Base-by-base conservation (phyloP, 148 eudicot species). In the Suaeda aralocaspica region DNA sequence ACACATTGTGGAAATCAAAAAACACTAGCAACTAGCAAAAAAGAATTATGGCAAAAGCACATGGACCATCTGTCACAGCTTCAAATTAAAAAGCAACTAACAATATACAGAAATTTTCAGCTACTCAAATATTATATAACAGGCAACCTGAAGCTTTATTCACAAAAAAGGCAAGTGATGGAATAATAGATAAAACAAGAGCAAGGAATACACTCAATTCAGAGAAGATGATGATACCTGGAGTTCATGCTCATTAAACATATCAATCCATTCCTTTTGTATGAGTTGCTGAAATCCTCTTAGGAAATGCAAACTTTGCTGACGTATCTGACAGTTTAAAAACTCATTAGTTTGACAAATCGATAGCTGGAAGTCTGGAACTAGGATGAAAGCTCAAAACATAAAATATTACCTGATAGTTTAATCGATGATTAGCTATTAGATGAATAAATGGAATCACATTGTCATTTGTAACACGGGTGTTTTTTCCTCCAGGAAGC, bases 191-290 rank as follows among this genome's bases (percentile, higher is more conserved):
- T 24, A 55, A 22, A 22, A 39, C 24, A 36, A 2, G 42, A 22
- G 24, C 4, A 57, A 33, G 19, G 7, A 22, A 28, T 29, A 67
- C n/a, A 55, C 19, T 50, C 71, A 44, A 30, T 28, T 45, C 22
- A 56, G 1, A 55, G 50, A 45, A 65, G 64, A 67, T 52, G 14
- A 29, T 3, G 66, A 55, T 80, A 94, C 98, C 98, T 94, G 98
- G 68, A 94, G 92, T 80, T 94, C 98, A 77, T 94, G 97, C 72
- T 91, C 98, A 82, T 94, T 94, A 70, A 94, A 94, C 92, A 94
- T 91, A 80, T 91, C 98, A 71, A 94, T 94, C 97, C 97, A 94
- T 39, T 87, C 92, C 78, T 94, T 89, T 69, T 73, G 89, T 68
- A 94, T 76, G 48, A 94, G 97, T 80, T 89, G 96, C 75, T 89